These are phyloP conservation scores for Platanus orientalis DNA, from an alignment of 164 flowering plant genomes.

Conservation along the genomic window DNA sequence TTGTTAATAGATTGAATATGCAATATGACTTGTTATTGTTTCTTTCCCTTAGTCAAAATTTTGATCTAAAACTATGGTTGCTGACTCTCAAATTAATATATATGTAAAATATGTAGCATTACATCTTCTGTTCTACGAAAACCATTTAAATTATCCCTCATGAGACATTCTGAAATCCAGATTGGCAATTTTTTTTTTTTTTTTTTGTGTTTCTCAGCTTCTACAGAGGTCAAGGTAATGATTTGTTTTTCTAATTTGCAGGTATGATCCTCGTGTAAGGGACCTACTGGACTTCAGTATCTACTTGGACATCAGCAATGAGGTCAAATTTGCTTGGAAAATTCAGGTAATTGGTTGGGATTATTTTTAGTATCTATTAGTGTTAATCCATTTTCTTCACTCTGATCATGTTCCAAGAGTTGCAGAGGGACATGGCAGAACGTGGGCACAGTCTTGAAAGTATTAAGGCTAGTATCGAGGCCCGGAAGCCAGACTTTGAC, in stretches of 20 bases:
- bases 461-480: constrained; percentile 97
- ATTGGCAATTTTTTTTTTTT: no score
- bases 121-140: no score
- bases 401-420: constrained; percentile 10
- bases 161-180: background rate
- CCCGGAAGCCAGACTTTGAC: constrained; percentile 94
- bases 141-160: background rate
- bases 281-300: constrained; percentile 97
- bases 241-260: constrained; percentile 13
- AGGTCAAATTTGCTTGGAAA: constrained; percentile 98
- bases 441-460: constrained; percentile 98
- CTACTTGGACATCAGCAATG: constrained; percentile 96
- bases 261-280: constrained; percentile 86
- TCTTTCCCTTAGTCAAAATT: no score
- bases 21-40: no score
- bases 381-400: background rate
- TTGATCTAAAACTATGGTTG: no score
- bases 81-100: no score
- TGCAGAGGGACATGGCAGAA: constrained; percentile 99
- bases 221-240: background rate
- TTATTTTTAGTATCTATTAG: background rate
- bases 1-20: no score
- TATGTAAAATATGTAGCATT: no score
- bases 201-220: background rate
- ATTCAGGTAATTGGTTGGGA: constrained; percentile 60